These are phyloP conservation scores for Micromonas commoda DNA, from an alignment of 139 green algal genomes.

Conservation along the genomic window DNA sequence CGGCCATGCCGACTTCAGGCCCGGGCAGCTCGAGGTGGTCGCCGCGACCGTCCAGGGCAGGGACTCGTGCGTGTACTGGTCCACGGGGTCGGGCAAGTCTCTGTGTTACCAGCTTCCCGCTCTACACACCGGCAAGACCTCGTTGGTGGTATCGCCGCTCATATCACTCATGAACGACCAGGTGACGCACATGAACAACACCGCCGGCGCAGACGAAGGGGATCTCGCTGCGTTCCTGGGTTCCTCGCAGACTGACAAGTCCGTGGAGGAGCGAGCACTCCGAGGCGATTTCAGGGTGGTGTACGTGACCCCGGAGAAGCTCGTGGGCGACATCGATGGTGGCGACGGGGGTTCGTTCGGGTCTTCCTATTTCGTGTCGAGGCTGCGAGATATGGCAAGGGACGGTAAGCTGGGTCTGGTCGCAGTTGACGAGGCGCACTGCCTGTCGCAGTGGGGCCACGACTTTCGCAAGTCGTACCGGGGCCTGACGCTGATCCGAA, in stretches of 20 bases:
- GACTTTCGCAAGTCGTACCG: constrained; percentile 90
- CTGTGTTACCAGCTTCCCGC: constrained; percentile 83
- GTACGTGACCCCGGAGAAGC: constrained; percentile 45
- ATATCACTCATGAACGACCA: constrained; percentile 94
- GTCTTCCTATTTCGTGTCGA: background rate
- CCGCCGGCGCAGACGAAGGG: background rate
- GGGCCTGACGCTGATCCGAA: constrained; percentile 68
- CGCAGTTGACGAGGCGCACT: constrained; percentile 93
- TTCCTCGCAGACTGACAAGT: constrained; percentile 19
- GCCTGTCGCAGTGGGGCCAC: constrained; percentile 87
- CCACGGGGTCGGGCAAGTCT: constrained; percentile 20
- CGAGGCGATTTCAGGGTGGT: constrained; percentile 35
- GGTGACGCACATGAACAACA: constrained; percentile 31
- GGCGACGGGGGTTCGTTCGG: background rate
- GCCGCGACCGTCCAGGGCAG: constrained; percentile 40
- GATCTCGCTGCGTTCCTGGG: constrained; percentile 32
- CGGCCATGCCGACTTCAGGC: constrained; percentile 63
- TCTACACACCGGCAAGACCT: constrained; percentile 62
- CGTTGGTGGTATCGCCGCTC: constrained; percentile 89
- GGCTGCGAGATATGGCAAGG: background rate
- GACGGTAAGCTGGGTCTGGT: background rate
- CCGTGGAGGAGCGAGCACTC: constrained; percentile 6
- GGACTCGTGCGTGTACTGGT: constrained; percentile 26
- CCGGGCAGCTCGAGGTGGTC: constrained; percentile 63
- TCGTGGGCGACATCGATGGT: background rate